These are phyloP conservation scores for Posidonia oceanica DNA, from an alignment of 116 monocot species.

Conservation along the genomic window DNA sequence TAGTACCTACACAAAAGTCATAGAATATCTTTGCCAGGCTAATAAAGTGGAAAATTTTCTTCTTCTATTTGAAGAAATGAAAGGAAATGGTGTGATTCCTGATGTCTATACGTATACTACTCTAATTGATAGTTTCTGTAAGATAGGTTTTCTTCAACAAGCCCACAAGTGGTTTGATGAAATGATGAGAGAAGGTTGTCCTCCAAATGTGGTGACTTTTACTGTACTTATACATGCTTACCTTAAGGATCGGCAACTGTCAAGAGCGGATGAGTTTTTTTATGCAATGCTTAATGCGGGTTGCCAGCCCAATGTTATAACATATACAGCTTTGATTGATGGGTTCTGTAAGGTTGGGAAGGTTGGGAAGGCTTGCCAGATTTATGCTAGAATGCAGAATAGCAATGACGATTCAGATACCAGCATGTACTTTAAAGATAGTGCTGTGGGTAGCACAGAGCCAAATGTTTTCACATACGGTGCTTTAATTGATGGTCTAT, in stretches of 20 bases:
- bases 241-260: slow-evolving; percentile 53
- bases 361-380: slow-evolving; percentile 51
- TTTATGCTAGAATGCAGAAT: slow-evolving; percentile 73
- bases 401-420: slow-evolving; percentile 25
- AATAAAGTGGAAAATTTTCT: slow-evolving; percentile 68
- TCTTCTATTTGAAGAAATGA: slow-evolving; percentile 84
- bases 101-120: slow-evolving; percentile 92
- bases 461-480: slow-evolving; percentile 98
- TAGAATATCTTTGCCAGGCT: slow-evolving; percentile 53
- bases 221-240: slow-evolving; percentile 87
- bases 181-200: slow-evolving; percentile 64
- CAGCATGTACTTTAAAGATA: slow-evolving; percentile 38
- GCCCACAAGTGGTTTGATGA: slow-evolving; percentile 73
- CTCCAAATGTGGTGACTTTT: slow-evolving; percentile 87
- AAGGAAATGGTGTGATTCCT: slow-evolving; percentile 46
- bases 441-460: slow-evolving; percentile 8
- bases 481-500: slow-evolving; percentile 87
- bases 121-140: slow-evolving; percentile 87
- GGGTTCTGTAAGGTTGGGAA: slow-evolving; percentile 84
- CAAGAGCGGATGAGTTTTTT: slow-evolving; percentile 63
- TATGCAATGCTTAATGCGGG: slow-evolving; percentile 49
- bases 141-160: slow-evolving; percentile 71
- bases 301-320: slow-evolving; percentile 61
- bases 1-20: slow-evolving; percentile 70
- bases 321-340: slow-evolving; percentile 73